A percentile compares a stretch with the other conserved stretches of the same genome.
These are phyloP conservation scores for Boletellus ananas DNA, from an alignment of 768 basidiomycete species.

Conservation along the genomic window DNA sequence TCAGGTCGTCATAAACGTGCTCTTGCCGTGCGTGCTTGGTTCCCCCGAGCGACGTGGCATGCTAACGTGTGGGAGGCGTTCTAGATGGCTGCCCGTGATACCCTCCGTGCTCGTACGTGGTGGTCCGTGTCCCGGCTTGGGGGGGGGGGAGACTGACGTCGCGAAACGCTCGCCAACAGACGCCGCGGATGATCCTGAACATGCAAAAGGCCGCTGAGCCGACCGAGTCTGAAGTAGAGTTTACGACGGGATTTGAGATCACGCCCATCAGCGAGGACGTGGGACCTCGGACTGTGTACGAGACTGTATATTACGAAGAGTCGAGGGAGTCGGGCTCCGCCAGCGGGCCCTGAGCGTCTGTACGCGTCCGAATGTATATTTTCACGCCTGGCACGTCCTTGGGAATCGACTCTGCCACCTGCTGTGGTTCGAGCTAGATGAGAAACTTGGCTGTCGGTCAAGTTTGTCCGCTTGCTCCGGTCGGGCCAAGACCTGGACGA, in stretches of 20 bases:
- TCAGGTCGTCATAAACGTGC: constrained; percentile 8
- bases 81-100: constrained; percentile 11
- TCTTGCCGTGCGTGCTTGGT: constrained; percentile 17
- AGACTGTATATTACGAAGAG: neutral
- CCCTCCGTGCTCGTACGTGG: constrained; percentile 16
- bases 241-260: constrained; percentile 5
- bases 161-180: constrained; percentile 1
- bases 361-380: too few species aligned
- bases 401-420: too few species aligned
- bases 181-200: constrained; percentile 21
- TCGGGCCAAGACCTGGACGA: too few species aligned
- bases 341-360: neutral
- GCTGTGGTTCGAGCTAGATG: too few species aligned
- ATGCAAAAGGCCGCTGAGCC: constrained; percentile 12
- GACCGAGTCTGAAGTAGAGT: constrained; percentile 4
- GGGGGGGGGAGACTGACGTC: neutral
- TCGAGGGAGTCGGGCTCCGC: neutral
- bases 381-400: too few species aligned
- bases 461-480: too few species aligned
- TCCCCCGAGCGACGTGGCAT: neutral
- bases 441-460: too few species aligned
- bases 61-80: neutral
- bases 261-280: neutral
- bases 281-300: neutral
- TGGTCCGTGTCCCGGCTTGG: too few species aligned